Base-by-base conservation (phyloP, 2,329 filamentous ascomycete genomes). In the Bipolaris oryzae region DNA sequence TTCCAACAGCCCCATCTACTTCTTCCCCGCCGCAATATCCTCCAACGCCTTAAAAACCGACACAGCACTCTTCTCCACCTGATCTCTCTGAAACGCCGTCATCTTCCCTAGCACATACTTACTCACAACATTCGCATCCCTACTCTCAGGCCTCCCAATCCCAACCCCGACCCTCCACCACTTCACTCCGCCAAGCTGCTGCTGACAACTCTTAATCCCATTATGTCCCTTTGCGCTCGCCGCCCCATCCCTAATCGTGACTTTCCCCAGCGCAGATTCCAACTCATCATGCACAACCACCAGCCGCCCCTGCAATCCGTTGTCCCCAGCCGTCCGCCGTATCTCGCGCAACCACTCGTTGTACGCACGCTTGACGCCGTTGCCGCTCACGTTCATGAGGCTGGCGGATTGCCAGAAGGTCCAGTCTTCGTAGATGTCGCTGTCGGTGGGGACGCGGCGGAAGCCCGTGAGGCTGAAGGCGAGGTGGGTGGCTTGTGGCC, bases 261-360 rank as follows among this genome's bases (percentile, higher is more conserved):
- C 82, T 34, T 83, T 82, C 0, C 92, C 92, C 1, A 92, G 71
- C 2, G 83, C 79, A 39, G 85, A 82, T 69, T 97, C 93, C 33
- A 98, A 78, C 74, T 98, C 94, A 74, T 98, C 94, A 74, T 98
- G 92, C 18, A 98, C 80, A 11, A 98, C 79, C 0, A 98, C 86
- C 15, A 99, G 76, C 3, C 80, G 77, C 3, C 81, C 78, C 16
- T 74, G 72, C 18, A 65, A 34, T n/a, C 49, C 61, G 5, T 62
- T 48, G 18, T 43, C 50, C 9, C 63, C 60, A 1, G 44, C 37
- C 1, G 51, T 48, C 39, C 49, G 53, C 10, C 57, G 38, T 15
- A 68, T 5, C 15, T 58, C 55, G 1, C 55, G 54, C 35, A 50
- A 66, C 77, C 57, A 87, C n/a, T 85, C 79, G 38, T 81, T 82